These are phyloP conservation scores for Leishmania guyanensis DNA, from an alignment of 208 protist genomes.

Conservation along the genomic window DNA sequence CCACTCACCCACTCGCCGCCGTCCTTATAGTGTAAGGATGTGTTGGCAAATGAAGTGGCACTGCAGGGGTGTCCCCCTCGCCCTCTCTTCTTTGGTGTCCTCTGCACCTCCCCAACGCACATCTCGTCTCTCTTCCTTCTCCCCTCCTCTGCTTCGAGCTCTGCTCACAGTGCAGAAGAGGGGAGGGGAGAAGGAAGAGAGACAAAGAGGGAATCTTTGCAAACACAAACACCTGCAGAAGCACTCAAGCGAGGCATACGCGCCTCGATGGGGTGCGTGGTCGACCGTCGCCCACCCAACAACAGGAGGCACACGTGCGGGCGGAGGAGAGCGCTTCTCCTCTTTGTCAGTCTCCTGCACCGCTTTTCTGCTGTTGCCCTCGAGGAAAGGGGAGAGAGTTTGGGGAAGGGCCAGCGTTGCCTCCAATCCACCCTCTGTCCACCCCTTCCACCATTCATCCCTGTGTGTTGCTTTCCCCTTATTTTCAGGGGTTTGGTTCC, in stretches of 20 bases:
- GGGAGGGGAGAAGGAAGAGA: background rate
- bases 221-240: background rate
- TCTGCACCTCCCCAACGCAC: background rate
- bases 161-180: background rate
- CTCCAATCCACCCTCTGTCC: too few relatives aligned
- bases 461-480: conserved; percentile 3
- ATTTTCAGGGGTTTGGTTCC: background rate
- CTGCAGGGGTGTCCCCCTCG: background rate
- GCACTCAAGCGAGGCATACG: background rate
- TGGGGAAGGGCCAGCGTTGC: too few relatives aligned
- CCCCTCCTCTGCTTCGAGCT: background rate
- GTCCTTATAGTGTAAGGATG: conserved; percentile 26
- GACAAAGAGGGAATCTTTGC: background rate
- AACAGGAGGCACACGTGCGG: too few relatives aligned
- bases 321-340: too few relatives aligned
- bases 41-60: background rate
- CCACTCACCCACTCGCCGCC: conserved; percentile 56
- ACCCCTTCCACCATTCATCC: background rate
- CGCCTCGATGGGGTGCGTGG: background rate
- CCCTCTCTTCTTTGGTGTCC: background rate
- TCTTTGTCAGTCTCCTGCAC: too few relatives aligned
- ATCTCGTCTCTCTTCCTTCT: background rate
- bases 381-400: too few relatives aligned
- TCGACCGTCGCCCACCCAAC: background rate
- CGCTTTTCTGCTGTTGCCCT: too few relatives aligned